These are phyloP conservation scores for Viridothelium virens DNA, from an alignment of 495 filamentous ascomycete genomes.

Conservation along the genomic window DNA sequence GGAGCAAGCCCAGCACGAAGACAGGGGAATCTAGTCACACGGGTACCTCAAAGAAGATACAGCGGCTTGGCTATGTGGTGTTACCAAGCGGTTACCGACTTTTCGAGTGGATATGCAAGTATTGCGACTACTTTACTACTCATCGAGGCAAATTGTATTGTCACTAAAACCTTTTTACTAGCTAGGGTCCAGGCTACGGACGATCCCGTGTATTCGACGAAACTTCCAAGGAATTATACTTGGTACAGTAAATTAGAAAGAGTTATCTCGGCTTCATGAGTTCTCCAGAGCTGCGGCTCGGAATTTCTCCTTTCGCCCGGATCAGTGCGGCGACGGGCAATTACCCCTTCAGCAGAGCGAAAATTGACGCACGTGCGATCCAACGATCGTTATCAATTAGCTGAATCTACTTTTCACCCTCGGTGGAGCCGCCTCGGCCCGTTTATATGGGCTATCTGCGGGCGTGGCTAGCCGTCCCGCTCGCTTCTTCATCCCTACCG, in stretches of 20 bases:
- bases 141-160: not conserved
- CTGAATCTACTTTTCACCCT: not conserved
- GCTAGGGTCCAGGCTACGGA: not conserved
- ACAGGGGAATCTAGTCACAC: not conserved
- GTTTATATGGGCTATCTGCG: not conserved
- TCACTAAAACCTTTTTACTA: not conserved
- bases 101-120: constrained; percentile 3
- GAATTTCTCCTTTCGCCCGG: constrained; percentile 7
- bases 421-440: not conserved
- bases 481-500: constrained; percentile 2
- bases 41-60: constrained; percentile 5
- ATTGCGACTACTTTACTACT: constrained; percentile 1
- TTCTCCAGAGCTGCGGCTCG: constrained; percentile 6
- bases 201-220: not conserved
- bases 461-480: not conserved
- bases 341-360: not conserved
- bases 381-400: constrained; percentile 9
- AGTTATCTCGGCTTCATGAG: not conserved
- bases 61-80: not conserved
- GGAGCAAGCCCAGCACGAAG: not conserved
- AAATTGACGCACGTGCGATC: constrained; percentile 1
- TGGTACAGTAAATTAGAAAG: constrained; percentile 3
- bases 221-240: not conserved
- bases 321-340: not conserved
- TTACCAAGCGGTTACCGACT: not conserved